Base-by-base conservation (phyloP, 495 filamentous ascomycete genomes). In the Annulohypoxylon moriforme region DNA sequence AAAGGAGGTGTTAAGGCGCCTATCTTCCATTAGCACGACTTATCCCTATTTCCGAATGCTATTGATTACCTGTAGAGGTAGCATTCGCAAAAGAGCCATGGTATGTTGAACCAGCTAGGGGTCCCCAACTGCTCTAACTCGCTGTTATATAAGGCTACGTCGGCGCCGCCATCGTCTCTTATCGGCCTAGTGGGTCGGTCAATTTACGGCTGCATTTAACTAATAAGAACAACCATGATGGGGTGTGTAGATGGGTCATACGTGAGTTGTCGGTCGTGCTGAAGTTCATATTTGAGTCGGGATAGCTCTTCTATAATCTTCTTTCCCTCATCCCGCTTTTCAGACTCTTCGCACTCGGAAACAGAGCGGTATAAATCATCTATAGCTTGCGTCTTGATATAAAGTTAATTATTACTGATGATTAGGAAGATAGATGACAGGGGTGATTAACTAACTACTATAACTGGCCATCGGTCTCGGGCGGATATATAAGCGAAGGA, bases 1-100 rank as follows among this genome's bases (percentile, higher is more conserved):
- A 81, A 97, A 97, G 65, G 87, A 87, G 13, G 91, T 90, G 78
- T 82, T 87, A 22, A 97, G 87, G 55, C 94, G 93, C 75, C 92
- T 93, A 77, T 82, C 1, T 79, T 81, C 52, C 49, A 49, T 74
- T n/a, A 71, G 63, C 7, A 2, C 10, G 5, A 22, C 14, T 20
- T 42, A 1, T 0, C 20, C 18, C 61, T 4, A 22, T 50, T 69
- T 38, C 10, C 20, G 46, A 63, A 14, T 52, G 55, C 40, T 56
- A 27, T 46, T 16, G 60, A 77, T 8, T 78, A 90, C 91, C 89
- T 87, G 88, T 97, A 98, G 18, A 99, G 86, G 76, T 98, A 99
- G 83, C 96, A 98, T 83, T 99, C 96, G 22, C 89, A 83, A 79
- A 86, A 99, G 8, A 98, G 87, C 96, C 96, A 99, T 2, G 94